Base-by-base conservation (phyloP, 306 rosid genomes). In the Fragaria iinumae region DNA sequence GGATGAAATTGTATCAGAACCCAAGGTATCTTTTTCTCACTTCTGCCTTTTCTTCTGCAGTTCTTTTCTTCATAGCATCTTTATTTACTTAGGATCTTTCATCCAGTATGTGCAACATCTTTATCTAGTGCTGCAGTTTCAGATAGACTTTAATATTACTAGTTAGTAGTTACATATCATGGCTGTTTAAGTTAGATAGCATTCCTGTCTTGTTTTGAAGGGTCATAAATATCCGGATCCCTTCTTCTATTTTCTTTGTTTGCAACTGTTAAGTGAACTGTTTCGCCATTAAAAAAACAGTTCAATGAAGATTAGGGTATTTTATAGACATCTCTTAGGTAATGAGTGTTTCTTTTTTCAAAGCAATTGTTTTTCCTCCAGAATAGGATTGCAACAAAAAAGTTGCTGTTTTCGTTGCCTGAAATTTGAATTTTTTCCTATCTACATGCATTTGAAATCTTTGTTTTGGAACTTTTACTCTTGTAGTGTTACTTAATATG, bases 1-100 rank as follows among this genome's bases (percentile, higher is more conserved):
- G 69, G 77, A 68, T 73, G 69, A 84, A 71, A 36, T 68, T 71
- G 76, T 38, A 32, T 56, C 69, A 73, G 82, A 86, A 79, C 76
- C 75, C 47, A 81, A 76, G 98, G 97, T 91, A 87, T 50, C 38
- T 60, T 82, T 82, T 63, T 27, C 48, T 43, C 17, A 20, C 7
- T 25, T 80, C 55, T 32, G 0, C 32, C 74, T 52, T 78, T 39
- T 78, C 60, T 78, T 39, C 55, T 73, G 21, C 21, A 57, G 75
- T 49, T 77, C 52, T 25, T 12, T 65, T 39, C n/a, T 71, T 32
- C 39, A 18, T 5, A 44, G 32, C 11, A 62, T 45, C 44, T 55
- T 1, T 34, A 27, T 73, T 71, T 32, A 25, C 65, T 66, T 44
- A 11, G 82, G 49, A 55, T 74, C 75, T 21, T 21, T 45, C 29